phyloP scores from a whole-genome alignment of 2,329 filamentous ascomycete genomes.

The Trichophyton rubrum region DNA sequence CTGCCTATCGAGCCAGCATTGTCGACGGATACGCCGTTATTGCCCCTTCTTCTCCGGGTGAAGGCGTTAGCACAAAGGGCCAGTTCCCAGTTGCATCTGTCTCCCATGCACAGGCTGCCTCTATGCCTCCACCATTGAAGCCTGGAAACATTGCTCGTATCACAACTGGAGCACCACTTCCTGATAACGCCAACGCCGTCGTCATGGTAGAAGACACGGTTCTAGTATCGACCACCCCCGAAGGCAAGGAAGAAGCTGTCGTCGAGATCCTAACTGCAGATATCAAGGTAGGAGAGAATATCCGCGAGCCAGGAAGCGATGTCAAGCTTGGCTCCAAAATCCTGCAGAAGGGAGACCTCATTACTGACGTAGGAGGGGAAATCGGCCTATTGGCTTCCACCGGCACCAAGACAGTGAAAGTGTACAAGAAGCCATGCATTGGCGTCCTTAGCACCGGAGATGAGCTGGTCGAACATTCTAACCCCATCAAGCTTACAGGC shows the following conservation, averaged over 20 bases:
- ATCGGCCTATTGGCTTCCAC: constrained; percentile 81
- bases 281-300: constrained; percentile 68
- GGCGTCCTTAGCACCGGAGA: constrained; percentile 90
- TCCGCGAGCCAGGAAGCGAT: constrained; percentile 84
- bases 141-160: constrained; percentile 74
- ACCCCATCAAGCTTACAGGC: constrained; percentile 47
- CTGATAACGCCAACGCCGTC: constrained; percentile 76
- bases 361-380: constrained; percentile 79
- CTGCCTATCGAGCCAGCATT: constrained; percentile 88
- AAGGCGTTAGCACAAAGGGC: constrained; percentile 53
- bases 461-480: constrained; percentile 67
- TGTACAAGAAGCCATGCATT: constrained; percentile 65
- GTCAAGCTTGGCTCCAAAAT: constrained; percentile 57
- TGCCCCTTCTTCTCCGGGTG: constrained; percentile 28
- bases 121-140: constrained; percentile 48
- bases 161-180: constrained; percentile 86
- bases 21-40: constrained; percentile 92
- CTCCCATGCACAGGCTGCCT: constrained; percentile 68
- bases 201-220: constrained; percentile 95
- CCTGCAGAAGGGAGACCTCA: constrained; percentile 63
- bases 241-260: constrained; percentile 72
- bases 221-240: constrained; percentile 60
- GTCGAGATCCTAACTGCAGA: constrained; percentile 73
- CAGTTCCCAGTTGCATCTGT: constrained; percentile 75
- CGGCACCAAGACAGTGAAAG: constrained; percentile 55